Percentiles rank a stretch among this genome's conserved stretches.
phyloP scores from a whole-genome alignment of 495 filamentous ascomycete genomes.

The Trichoderma parareesei region DNA sequence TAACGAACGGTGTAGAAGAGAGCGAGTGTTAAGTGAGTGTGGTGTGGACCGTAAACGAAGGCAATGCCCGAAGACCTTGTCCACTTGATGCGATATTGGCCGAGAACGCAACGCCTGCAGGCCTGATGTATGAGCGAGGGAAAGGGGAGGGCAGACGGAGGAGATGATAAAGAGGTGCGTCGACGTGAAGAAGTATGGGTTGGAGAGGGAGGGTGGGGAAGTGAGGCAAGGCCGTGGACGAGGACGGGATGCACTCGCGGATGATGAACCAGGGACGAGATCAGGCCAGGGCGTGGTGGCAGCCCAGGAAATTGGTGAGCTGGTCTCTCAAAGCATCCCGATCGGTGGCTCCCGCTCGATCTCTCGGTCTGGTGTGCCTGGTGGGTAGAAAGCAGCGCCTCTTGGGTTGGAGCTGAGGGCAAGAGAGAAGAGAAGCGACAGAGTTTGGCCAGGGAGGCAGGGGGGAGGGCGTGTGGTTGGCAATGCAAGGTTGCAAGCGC shows the following conservation, averaged over 20 bases:
- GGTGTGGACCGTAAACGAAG: conserved; percentile 4
- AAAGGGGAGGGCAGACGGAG: not conserved
- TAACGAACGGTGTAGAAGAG: not conserved
- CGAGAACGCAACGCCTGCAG: not conserved
- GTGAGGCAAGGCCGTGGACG: not conserved
- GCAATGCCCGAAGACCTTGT: not conserved
- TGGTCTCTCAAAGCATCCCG: conserved; percentile 2
- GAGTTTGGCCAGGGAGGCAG: not conserved
- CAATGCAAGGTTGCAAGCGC: conserved; percentile 3
- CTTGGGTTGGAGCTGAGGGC: not conserved
- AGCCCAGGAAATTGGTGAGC: conserved; percentile 2
- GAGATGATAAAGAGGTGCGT: conserved; percentile 1
- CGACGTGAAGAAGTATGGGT: not conserved
- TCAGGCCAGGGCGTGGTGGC: not conserved
- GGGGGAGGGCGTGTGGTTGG: not conserved
- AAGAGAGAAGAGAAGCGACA: not conserved
- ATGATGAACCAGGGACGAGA: not conserved
- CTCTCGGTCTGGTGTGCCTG: not conserved
- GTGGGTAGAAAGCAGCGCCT: not conserved
- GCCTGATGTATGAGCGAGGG: not conserved
- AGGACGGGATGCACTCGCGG: not conserved
- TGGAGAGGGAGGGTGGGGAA: not conserved
- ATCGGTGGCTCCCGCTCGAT: conserved; percentile 2
- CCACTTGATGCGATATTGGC: not conserved
- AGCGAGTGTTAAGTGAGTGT: not conserved